These are phyloP conservation scores for Metschnikowia chrysomelidarum DNA, from an alignment of 805 yeast genomes.

Conservation along the genomic window DNA sequence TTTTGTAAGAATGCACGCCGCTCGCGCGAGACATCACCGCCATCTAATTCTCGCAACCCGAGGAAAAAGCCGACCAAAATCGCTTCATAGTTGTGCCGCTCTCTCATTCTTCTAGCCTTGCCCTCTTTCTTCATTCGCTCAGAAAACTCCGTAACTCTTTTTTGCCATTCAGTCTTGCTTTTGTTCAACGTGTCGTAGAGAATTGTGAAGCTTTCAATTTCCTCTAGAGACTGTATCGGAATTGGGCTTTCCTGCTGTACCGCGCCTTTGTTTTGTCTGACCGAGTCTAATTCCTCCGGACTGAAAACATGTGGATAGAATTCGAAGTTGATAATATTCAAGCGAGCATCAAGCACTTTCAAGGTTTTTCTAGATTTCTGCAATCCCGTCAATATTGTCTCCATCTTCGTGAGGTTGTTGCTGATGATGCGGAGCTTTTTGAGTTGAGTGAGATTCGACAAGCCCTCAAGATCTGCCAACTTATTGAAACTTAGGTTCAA, in stretches of 20 bases:
- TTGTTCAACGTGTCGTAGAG: slow-evolving; percentile 44
- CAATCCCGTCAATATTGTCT: slow-evolving; percentile 30
- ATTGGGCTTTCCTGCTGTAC: slow-evolving; percentile 27
- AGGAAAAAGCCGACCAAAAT: slow-evolving; percentile 34
- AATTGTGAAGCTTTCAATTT: slow-evolving; percentile 49
- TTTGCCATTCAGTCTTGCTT: slow-evolving; percentile 37
- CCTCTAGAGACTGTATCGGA: slow-evolving; percentile 47
- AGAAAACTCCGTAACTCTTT: slow-evolving; percentile 33
- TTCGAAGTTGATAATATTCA: slow-evolving; percentile 47
- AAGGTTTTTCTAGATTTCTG: slow-evolving; percentile 32
- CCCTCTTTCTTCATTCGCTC: slow-evolving; percentile 22
- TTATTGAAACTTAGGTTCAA: slow-evolving; percentile 52
- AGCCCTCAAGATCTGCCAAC: slow-evolving; percentile 32
- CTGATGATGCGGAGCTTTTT: slow-evolving; percentile 44
- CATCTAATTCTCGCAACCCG: slow-evolving; percentile 36
- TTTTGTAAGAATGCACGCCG: slow-evolving; percentile 4
- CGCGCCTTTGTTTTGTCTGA: slow-evolving; percentile 9
- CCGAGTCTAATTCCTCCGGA: slow-evolving; percentile 36
- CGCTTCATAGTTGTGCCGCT: slow-evolving; percentile 34
- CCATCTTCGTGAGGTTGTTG: slow-evolving; percentile 40
- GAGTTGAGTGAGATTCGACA: slow-evolving; percentile 34
- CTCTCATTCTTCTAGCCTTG: slow-evolving; percentile 19
- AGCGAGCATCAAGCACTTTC: slow-evolving; percentile 45
- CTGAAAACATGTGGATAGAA: slow-evolving; percentile 55
- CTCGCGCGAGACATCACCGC: slow-evolving; percentile 22